Conservation (phyloP, 2,329 filamentous ascomycete genomes). For the Nemania sp. region DNA sequence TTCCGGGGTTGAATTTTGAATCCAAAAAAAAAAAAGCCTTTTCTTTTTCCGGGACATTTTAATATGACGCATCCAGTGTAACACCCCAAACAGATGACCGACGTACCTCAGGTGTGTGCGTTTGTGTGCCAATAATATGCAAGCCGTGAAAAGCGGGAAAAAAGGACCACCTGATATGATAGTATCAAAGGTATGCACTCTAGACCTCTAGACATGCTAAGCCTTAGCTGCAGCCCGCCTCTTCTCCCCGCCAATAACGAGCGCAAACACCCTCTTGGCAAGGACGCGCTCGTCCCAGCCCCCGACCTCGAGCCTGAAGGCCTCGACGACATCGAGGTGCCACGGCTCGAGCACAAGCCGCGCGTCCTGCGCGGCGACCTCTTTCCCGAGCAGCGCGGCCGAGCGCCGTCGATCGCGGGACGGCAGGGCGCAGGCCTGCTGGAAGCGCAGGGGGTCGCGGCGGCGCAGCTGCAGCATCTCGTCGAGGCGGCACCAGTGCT, state of each 20-base stretch:
- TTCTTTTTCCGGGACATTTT: not conserved
- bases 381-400: constrained; percentile 60
- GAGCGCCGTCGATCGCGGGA: constrained; percentile 29
- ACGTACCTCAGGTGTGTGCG: not conserved
- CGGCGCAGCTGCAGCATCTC: constrained; percentile 63
- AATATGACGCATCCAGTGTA: not conserved
- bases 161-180: too few relatives aligned
- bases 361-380: constrained; percentile 60
- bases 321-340: constrained; percentile 70
- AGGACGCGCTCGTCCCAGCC: constrained; percentile 64
- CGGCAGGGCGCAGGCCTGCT: constrained; percentile 44
- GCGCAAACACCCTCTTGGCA: constrained; percentile 65
- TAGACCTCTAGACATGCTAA: too few relatives aligned
- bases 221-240: constrained; percentile 40
- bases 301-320: constrained; percentile 61
- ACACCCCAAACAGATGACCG: not conserved
- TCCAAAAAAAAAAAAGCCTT: not conserved
- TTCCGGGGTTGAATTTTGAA: too few relatives aligned
- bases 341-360: constrained; percentile 63
- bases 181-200: not conserved
- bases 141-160: not conserved
- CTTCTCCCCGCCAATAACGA: constrained; percentile 64
- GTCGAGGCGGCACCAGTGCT: constrained; percentile 67
- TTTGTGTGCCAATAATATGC: not conserved
- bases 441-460: constrained; percentile 56